These are phyloP conservation scores for Clonostachys rhizophaga DNA, from an alignment of 2,329 filamentous ascomycete genomes.

Conservation along the genomic window DNA sequence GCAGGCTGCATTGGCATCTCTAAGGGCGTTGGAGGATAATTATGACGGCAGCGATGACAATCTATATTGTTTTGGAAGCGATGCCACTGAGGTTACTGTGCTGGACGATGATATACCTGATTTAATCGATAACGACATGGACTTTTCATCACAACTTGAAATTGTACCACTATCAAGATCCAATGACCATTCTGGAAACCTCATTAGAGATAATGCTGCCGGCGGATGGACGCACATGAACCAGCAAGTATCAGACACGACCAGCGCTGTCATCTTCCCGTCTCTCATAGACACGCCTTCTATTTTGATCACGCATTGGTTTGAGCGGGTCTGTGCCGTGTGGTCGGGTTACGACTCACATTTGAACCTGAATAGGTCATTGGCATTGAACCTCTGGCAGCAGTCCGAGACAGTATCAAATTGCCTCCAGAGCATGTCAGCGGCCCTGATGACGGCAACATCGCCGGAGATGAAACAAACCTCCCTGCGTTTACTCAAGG, in stretches of 20 bases:
- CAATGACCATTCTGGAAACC: not conserved
- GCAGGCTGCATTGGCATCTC: no score
- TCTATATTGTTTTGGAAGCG: no score
- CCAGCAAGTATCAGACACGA: slow-evolving; percentile 9
- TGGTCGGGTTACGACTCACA: slow-evolving; percentile 35
- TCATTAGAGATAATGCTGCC: not conserved
- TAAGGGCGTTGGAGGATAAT: no score
- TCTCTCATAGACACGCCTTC: no score
- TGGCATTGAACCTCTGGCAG: slow-evolving; percentile 28
- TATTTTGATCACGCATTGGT: slow-evolving; percentile 25
- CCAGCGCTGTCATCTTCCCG: slow-evolving; percentile 18
- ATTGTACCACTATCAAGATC: not conserved
- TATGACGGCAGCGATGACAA: no score
- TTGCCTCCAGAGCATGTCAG: slow-evolving; percentile 33
- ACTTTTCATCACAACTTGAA: not conserved
- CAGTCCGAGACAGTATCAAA: slow-evolving; percentile 28
- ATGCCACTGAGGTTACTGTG: no score
- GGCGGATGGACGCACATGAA: not conserved
- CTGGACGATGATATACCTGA: not conserved
- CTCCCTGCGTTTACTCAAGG: slow-evolving; percentile 21
- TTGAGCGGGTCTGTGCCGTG: slow-evolving; percentile 30
- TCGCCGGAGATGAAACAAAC: slow-evolving; percentile 28
- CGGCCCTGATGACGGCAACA: slow-evolving; percentile 24
- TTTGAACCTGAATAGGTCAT: slow-evolving; percentile 27
- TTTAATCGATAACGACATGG: not conserved